Base-by-base conservation (phyloP, 2,329 filamentous ascomycete genomes). In the Paecilomyces sp. region DNA sequence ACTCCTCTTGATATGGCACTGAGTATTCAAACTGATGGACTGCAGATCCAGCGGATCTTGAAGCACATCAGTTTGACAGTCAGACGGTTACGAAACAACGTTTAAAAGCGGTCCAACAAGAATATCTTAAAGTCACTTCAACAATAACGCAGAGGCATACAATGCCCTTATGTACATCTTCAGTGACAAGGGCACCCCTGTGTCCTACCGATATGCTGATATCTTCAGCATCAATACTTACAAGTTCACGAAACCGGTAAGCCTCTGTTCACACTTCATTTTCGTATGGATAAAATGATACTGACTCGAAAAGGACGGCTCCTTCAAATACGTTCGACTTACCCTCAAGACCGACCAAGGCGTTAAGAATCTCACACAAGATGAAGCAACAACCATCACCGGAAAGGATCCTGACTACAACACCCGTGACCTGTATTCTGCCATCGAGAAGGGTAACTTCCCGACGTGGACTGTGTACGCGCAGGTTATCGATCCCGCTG, bases 331-430 rank as follows among this genome's bases (percentile, higher is more conserved):
- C 4, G 74, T 77, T 59, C 77, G 76, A 62, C 74, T 75, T 59
- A 75, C 77, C 60, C 76, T 74, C 71, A 76, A 72, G 58, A 22
- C 72, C 75, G 55, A 75, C 74, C 11, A 72, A 71, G 55, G 72
- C 72, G 2, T 75, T 79, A 41, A 41, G 36, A 41, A 13, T 66
- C 74, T 91, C 50, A 80, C 89, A 1, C 90, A 88, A 86, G 87
- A 91, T 63, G 89, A 92, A 66, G 88, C 88, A 0, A 86, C 89
- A 65, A 78, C 82, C n/a, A 74, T 87, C 3, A 79, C 85, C 1
- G 89, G 88, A 18, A 88, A 89, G 76, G 89, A 91, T 65, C 77
- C 85, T 13, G 88, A 92, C 70, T 87, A 79, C 64, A 84, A 90
- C 68, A 83, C 88, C 31, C 82, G 87, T 67, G 89, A 92, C 70